A percentile compares a stretch with the other conserved stretches of the same genome.
phyloP scores from a whole-genome alignment of 139 green algal species.

The Penium margaritaceum region DNA sequence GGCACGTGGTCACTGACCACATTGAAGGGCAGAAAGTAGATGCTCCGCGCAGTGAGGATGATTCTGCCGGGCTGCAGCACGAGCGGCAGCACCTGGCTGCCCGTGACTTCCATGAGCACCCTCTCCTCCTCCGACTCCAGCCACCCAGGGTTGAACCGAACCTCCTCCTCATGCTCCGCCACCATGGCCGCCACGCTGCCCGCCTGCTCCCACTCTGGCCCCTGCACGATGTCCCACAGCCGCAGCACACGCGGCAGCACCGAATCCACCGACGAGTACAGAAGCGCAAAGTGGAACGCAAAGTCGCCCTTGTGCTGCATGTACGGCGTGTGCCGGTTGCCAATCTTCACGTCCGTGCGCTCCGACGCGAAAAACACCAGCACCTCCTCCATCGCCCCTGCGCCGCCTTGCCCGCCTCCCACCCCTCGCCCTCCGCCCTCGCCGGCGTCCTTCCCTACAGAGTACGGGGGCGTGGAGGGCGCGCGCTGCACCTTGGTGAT shows the following conservation, averaged over 20 bases:
- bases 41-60: constrained; percentile 23
- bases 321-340: constrained; percentile 44
- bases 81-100: constrained; percentile 50
- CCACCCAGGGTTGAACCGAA: constrained; percentile 36
- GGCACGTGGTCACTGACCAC: constrained; percentile 18
- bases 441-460: too few species aligned
- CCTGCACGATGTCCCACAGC: constrained; percentile 41
- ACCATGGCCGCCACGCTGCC: neutral
- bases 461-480: neutral
- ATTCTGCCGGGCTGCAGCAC: constrained; percentile 43
- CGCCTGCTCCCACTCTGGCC: neutral
- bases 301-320: constrained; percentile 34
- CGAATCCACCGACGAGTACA: constrained; percentile 48
- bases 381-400: too few species aligned
- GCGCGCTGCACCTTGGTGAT: neutral
- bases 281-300: constrained; percentile 50
- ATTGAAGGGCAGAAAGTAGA: constrained; percentile 54
- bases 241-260: constrained; percentile 50
- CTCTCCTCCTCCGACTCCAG: constrained; percentile 22
- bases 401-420: constrained; percentile 14
- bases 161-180: constrained; percentile 26
- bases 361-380: constrained; percentile 42
- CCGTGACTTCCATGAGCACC: constrained; percentile 17
- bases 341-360: constrained; percentile 49
- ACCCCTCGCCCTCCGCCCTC: neutral